Percentiles rank a stretch among this genome's conserved stretches.
Conservation (phyloP, 345 rosid genomes). For the Geranium rotundifolium region DNA sequence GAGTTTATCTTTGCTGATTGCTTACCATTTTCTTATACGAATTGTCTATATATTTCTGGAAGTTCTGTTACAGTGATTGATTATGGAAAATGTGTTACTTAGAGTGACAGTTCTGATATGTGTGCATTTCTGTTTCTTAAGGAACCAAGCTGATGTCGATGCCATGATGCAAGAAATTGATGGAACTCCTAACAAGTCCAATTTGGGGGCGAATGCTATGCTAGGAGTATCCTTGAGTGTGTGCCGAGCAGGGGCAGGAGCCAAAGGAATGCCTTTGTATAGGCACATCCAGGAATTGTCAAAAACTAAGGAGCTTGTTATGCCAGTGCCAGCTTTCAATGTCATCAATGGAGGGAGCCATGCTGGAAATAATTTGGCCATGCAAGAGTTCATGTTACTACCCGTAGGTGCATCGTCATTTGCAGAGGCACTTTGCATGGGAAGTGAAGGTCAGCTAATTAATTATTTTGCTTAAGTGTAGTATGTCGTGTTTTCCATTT, state of each 20-base stretch:
- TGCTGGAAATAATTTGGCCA: constrained; percentile 94
- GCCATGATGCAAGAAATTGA: constrained; percentile 81
- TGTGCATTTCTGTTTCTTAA: constrained; percentile 12
- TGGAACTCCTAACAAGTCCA: constrained; percentile 82
- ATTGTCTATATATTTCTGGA: no score
- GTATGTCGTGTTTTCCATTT: no score
- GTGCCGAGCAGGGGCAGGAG: constrained; percentile 96
- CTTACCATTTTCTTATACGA: no score
- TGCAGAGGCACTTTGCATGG: constrained; percentile 86
- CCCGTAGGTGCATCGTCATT: constrained; percentile 87
- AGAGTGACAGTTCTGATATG: no score
- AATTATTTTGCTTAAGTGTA: not conserved
- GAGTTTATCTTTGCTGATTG: no score
- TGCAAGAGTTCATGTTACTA: constrained; percentile 96
- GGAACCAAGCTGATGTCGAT: constrained; percentile 89
- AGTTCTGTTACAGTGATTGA: no score
- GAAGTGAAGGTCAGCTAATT: constrained; percentile 72
- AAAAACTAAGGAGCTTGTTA: constrained; percentile 84
- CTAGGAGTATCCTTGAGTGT: constrained; percentile 88
- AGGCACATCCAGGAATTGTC: constrained; percentile 87
- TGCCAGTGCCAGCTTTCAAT: constrained; percentile 96
- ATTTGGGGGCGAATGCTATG: constrained; percentile 85
- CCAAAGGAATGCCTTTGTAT: constrained; percentile 79
- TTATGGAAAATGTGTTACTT: no score
- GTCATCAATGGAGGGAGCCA: constrained; percentile 97